Evolutionary conservation across 202 grass and related monocot genomes (phyloP).

Genomic region (Zizania palustris): DNA sequence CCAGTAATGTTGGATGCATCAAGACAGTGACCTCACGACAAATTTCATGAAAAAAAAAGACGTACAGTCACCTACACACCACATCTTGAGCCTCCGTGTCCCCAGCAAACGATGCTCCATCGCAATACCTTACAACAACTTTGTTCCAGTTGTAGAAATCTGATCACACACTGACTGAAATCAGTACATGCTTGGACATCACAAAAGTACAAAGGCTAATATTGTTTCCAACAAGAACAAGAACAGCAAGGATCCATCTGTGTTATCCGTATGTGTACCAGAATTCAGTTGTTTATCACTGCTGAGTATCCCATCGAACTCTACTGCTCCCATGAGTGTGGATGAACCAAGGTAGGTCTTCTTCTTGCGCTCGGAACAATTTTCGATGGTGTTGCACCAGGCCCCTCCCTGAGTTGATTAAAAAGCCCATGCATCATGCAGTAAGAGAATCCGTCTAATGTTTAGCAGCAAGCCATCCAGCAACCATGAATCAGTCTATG

Average conservation of each 20-base stretch:
- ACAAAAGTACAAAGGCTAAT: neutral
- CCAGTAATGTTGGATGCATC: neutral
- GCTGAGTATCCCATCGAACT: slow-evolving; percentile 59
- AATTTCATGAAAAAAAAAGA: too few relatives aligned
- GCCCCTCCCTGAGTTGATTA: slow-evolving; percentile 56
- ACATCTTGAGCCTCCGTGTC: slow-evolving; percentile 48
- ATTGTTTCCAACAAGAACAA: too few relatives aligned
- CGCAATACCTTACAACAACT: slow-evolving; percentile 69
- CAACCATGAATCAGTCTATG: neutral
- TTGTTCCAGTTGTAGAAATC: slow-evolving; percentile 94
- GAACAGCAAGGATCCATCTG: neutral
- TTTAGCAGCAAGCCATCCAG: neutral
- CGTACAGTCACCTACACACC: slow-evolving; percentile 23
- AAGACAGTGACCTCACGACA: neutral
- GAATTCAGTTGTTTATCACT: slow-evolving; percentile 53
- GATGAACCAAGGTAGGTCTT: slow-evolving; percentile 53
- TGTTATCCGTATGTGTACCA: slow-evolving; percentile 45
- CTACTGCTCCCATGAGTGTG: slow-evolving; percentile 44
- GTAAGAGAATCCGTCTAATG: neutral
- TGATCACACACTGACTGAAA: slow-evolving; percentile 22
- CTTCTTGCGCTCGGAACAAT: slow-evolving; percentile 46
- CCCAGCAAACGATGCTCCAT: slow-evolving; percentile 74
- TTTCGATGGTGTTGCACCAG: slow-evolving; percentile 59
- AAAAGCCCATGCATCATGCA: neutral
- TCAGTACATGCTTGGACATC: neutral